Evolutionary conservation across 352 stramenopile genomes (phyloP), one percentile per base, ranked within the genome.

Genomic region (Halophytophthora polymorphica): DNA sequence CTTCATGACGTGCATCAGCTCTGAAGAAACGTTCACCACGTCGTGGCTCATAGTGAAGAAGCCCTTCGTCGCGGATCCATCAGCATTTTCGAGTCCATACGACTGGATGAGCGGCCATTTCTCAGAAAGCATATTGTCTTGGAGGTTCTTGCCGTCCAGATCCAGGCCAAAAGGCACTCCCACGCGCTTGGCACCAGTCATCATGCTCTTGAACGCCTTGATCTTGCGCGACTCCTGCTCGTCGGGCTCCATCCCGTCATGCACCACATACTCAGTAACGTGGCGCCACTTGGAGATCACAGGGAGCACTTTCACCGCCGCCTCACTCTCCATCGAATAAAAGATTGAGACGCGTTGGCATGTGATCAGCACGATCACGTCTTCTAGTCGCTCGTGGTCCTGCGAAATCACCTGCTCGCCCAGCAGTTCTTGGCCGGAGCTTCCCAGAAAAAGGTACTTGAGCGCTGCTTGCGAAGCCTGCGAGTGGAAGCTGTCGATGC

Each of bases 41-140:
- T 56, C 37, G 44, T 89, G 77, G 53, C 84, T 77, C 78, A 88
- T 92, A 0, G 78, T 88, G 52, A 92, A 85, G 60, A 92, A 92
- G 0, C 82, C 82, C 35, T 69, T 76, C 3, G 40, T 54, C 7
- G 56, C 56, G 0, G 43, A 58, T 3, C 51, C 61, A 2, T 69
- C 56, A 11, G 63, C 57, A n/a, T n/a, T n/a, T 39, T 90, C 79
- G 2, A 89, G 51, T 0, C 70, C 82, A 36, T 77, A 92, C 0
- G 77, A 80, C 54, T 92, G 82, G 18, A 92, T 59, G 8, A 92
- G 53, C 15, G 82, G 82, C 82, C 82, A 89, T 37, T 86, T 88
- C 45, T 92, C 82, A 0, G 70, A 62, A 8, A 85, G 33, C 75
- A 88, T 88, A 0, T 42, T 21, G 19, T 91, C 77, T 2, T 66